These are phyloP conservation scores for Aspergillus brasiliensis DNA, from an alignment of 2,329 filamentous ascomycete species.

Conservation along the genomic window DNA sequence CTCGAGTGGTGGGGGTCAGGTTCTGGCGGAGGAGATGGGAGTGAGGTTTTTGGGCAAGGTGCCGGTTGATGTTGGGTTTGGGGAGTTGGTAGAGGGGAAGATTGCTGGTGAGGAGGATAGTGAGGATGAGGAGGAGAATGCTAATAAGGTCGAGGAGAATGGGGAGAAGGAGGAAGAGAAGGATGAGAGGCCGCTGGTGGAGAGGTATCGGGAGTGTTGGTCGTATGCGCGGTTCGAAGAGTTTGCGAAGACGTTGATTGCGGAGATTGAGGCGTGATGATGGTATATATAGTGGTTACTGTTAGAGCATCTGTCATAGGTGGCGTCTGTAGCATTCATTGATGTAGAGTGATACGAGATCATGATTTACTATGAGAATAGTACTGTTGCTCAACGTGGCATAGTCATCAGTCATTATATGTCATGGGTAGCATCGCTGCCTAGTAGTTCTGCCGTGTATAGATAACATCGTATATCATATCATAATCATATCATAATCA, in stretches of 20 bases:
- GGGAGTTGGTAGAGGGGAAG: slow-evolving; percentile 74
- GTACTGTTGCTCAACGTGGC: not conserved
- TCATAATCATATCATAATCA: not conserved
- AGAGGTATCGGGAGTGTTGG: slow-evolving; percentile 48
- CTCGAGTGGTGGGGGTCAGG: slow-evolving; percentile 81
- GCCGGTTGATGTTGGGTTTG: slow-evolving; percentile 91
- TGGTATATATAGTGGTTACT: not conserved
- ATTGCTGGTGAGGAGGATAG: slow-evolving; percentile 25
- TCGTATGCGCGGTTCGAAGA: slow-evolving; percentile 46
- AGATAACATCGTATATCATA: not conserved
- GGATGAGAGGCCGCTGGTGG: slow-evolving; percentile 41
- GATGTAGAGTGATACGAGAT: not conserved
- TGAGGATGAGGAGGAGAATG: slow-evolving; percentile 29
- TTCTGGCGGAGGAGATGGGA: slow-evolving; percentile 83
- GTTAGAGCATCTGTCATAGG: not conserved
- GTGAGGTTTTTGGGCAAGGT: slow-evolving; percentile 84
- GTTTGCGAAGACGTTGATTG: slow-evolving; percentile 41
- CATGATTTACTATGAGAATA: not conserved
- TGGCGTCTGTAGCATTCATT: not conserved
- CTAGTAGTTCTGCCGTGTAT: not conserved
- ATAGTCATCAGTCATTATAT: not conserved
- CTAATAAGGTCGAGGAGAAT: slow-evolving; percentile 15
- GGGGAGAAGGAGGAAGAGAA: slow-evolving; percentile 14
- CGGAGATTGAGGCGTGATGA: slow-evolving; percentile 27
- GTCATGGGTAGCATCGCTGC: not conserved